A percentile compares a stretch with the other conserved stretches of the same genome.
Conservation (phyloP, 2,329 filamentous ascomycete genomes). For the Lasiodiplodia sp. region DNA sequence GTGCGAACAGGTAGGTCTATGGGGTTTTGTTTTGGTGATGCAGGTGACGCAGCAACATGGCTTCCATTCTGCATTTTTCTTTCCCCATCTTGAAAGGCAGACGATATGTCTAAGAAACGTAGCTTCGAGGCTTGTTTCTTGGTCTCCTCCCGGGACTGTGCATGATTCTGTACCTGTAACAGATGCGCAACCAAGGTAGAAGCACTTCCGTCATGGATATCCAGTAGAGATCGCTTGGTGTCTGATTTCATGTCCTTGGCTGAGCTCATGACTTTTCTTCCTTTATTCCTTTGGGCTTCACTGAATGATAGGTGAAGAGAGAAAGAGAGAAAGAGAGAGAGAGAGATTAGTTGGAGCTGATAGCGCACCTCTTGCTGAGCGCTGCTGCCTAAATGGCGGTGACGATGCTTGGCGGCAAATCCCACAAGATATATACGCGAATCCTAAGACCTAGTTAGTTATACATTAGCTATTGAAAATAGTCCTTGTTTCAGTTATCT, state of each 20-base stretch:
- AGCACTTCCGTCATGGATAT: slow-evolving; percentile 34
- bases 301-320: not conserved
- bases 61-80: slow-evolving; percentile 2
- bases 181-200: slow-evolving; percentile 33
- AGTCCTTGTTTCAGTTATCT: no score
- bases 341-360: not conserved
- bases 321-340: not conserved
- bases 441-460: no score
- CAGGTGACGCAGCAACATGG: not conserved
- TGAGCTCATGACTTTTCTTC: slow-evolving; percentile 4
- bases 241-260: not conserved
- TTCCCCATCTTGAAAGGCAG: slow-evolving; percentile 27
- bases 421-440: no score
- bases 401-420: slow-evolving; percentile 26
- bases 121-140: slow-evolving; percentile 32
- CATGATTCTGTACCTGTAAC: slow-evolving; percentile 32
- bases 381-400: slow-evolving; percentile 9
- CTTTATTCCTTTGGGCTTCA: not conserved
- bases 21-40: not conserved
- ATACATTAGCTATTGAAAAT: no score
- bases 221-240: slow-evolving; percentile 11
- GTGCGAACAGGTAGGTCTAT: not conserved
- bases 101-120: slow-evolving; percentile 35
- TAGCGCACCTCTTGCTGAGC: not conserved
- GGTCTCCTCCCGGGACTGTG: slow-evolving; percentile 30